Conservation (phyloP, 495 filamentous ascomycete species). For the Aspergillus panamensis region DNA sequence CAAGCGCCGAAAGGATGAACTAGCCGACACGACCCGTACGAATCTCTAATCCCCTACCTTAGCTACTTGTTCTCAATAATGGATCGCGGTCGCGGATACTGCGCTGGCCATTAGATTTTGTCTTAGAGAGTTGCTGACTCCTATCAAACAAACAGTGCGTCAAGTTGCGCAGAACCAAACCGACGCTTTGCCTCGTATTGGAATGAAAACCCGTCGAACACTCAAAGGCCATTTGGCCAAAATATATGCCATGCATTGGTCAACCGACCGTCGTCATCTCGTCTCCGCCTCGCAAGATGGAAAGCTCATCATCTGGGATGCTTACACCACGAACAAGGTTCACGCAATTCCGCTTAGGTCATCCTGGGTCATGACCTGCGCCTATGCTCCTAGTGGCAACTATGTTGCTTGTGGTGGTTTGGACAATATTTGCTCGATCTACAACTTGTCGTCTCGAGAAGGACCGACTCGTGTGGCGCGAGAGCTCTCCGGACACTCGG, state of each 20-base stretch:
- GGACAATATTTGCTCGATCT: constrained; percentile 99
- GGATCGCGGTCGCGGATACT: not conserved
- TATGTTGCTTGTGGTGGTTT: constrained; percentile 97
- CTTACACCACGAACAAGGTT: constrained; percentile 99
- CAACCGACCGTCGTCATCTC: constrained; percentile 94
- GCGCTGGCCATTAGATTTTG: constrained; percentile 13
- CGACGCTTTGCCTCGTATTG: constrained; percentile 83
- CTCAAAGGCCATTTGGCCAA: constrained; percentile 97
- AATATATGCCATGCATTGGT: constrained; percentile 99
- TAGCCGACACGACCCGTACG: constrained; percentile 96
- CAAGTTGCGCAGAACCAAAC: constrained; percentile 85
- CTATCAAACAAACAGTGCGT: constrained; percentile 60
- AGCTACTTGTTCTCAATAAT: not conserved
- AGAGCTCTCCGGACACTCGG: constrained; percentile 94
- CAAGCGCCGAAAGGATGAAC: constrained; percentile 99
- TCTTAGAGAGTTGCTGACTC: constrained; percentile 20
- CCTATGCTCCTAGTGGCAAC: constrained; percentile 96
- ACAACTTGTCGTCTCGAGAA: constrained; percentile 94
- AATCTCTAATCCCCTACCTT: constrained; percentile 24
- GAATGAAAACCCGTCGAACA: constrained; percentile 93
- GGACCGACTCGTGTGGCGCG: constrained; percentile 94
- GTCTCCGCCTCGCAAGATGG: constrained; percentile 98
- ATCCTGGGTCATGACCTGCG: constrained; percentile 99
- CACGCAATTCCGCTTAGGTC: constrained; percentile 98
- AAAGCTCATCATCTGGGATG: constrained; percentile 99